A percentile compares a stretch with the other conserved stretches of the same genome.
phyloP scores from a whole-genome alignment of 2,329 filamentous ascomycete species.

The Penicillium sp. region DNA sequence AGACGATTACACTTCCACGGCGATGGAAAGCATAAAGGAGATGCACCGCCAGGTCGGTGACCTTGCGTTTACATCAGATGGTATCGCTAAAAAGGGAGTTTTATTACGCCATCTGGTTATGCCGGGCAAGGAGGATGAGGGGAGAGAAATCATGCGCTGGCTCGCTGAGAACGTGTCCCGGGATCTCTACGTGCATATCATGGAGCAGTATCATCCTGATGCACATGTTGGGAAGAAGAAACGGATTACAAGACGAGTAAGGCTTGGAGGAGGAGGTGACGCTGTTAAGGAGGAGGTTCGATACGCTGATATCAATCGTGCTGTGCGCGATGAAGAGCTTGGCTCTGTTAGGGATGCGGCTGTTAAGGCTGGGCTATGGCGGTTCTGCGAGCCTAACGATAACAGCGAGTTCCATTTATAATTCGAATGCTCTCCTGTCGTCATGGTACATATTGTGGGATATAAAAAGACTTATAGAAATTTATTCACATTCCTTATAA shows the following conservation, averaged over 20 bases:
- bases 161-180: constrained; percentile 66
- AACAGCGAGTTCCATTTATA: constrained; percentile 53
- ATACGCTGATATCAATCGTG: constrained; percentile 75
- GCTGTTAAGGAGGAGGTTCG: constrained; percentile 48
- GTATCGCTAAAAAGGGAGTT: constrained; percentile 72
- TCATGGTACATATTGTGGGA: neutral
- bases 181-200: constrained; percentile 77
- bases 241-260: constrained; percentile 32
- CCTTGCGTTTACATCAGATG: constrained; percentile 74
- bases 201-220: constrained; percentile 81
- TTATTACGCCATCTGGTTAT: constrained; percentile 77
- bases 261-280: constrained; percentile 14
- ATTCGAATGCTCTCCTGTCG: constrained; percentile 2
- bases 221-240: constrained; percentile 73
- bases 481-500: too few species aligned
- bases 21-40: constrained; percentile 69
- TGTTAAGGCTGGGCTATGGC: constrained; percentile 67
- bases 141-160: constrained; percentile 69
- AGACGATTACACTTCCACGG: constrained; percentile 67
- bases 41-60: constrained; percentile 82
- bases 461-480: too few species aligned
- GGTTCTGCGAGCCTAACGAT: constrained; percentile 64
- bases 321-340: constrained; percentile 61
- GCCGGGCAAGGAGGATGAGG: constrained; percentile 73
- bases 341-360: constrained; percentile 63